Evolutionary conservation across 495 filamentous ascomycete genomes (phyloP).

Genomic region (Penicillium riverlandense): DNA sequence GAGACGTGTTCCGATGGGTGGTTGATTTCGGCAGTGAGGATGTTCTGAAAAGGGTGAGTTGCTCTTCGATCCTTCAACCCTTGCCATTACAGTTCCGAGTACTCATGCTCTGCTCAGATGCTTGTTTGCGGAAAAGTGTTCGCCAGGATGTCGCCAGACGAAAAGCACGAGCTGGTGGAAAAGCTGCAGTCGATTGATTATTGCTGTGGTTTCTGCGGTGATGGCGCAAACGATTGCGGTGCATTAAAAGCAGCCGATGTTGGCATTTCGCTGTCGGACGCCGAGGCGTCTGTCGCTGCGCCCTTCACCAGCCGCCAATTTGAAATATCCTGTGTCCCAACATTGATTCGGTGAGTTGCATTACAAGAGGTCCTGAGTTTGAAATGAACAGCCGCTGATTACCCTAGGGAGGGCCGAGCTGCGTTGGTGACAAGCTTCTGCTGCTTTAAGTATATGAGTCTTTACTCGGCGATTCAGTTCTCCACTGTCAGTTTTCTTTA

Average conservation of each 20-base stretch:
- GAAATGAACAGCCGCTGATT: not conserved
- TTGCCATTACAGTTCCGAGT: not conserved
- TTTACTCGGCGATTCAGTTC: constrained; percentile 99
- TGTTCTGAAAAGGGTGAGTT: constrained; percentile 57
- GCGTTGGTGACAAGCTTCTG: constrained; percentile 96
- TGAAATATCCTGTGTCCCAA: constrained; percentile 93
- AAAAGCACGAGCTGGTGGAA: constrained; percentile 97
- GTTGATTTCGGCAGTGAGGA: constrained; percentile 80
- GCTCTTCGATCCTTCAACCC: not conserved
- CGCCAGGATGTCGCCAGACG: constrained; percentile 97
- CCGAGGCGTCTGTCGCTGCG: constrained; percentile 94
- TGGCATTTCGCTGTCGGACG: constrained; percentile 96
- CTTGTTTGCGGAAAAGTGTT: constrained; percentile 90
- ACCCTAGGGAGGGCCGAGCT: constrained; percentile 74
- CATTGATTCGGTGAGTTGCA: constrained; percentile 64
- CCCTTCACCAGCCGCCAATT: constrained; percentile 95
- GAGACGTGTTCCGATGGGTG: constrained; percentile 95
- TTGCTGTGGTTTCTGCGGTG: constrained; percentile 93
- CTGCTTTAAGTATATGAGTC: constrained; percentile 99
- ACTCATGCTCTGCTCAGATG: constrained; percentile 45
- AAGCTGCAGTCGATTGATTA: constrained; percentile 96
- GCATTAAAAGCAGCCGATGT: constrained; percentile 97
- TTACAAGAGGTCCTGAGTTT: constrained; percentile 1
- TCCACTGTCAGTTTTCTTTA: constrained; percentile 98
- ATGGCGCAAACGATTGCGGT: constrained; percentile 97